A percentile compares a stretch with the other conserved stretches of the same genome.
These are phyloP conservation scores for Suillus subalutaceus DNA, from an alignment of 768 basidiomycete genomes.

Conservation along the genomic window DNA sequence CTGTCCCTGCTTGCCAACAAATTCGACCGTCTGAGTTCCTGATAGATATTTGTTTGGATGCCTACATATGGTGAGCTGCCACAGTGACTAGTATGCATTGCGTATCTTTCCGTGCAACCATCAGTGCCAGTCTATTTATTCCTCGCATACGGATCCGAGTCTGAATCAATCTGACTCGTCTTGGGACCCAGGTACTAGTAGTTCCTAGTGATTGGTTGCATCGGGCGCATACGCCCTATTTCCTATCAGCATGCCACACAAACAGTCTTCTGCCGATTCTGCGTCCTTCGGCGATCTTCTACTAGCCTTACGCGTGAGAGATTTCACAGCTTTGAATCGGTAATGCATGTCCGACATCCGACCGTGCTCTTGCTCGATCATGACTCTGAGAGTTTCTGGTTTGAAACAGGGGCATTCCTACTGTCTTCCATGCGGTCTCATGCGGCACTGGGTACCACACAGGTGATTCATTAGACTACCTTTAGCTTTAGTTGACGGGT, in stretches of 20 bases:
- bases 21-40: not conserved
- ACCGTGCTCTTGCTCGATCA: not conserved
- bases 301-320: not conserved
- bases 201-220: not conserved
- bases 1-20: not conserved
- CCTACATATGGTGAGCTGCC: not conserved
- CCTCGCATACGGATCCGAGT: not conserved
- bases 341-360: too few species aligned
- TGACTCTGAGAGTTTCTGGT: not conserved
- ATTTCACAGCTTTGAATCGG: not conserved
- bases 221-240: not conserved
- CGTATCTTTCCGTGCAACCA: not conserved
- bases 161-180: not conserved
- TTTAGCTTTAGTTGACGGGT: not conserved
- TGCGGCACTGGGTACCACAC: not conserved
- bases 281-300: not conserved
- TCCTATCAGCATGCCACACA: not conserved
- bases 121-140: not conserved
- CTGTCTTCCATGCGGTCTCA: not conserved
- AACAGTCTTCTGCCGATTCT: not conserved
- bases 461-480: not conserved
- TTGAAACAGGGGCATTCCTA: not conserved
- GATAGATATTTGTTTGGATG: not conserved
- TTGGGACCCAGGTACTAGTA: not conserved
- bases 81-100: not conserved